These are phyloP conservation scores for Pichia cabralensis DNA, from an alignment of 805 yeast genomes.

Conservation along the genomic window DNA sequence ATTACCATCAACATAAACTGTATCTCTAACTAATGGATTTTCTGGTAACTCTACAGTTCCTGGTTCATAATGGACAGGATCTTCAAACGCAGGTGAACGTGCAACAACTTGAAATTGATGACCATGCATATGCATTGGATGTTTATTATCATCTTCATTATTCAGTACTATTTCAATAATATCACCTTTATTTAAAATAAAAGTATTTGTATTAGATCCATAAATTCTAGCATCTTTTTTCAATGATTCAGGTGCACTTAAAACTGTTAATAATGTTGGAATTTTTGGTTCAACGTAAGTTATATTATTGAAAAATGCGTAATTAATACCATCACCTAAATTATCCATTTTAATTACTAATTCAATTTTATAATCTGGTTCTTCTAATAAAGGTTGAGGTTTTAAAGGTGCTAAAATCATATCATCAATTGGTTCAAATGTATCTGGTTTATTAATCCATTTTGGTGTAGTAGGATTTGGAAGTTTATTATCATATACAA, in stretches of 20 bases:
- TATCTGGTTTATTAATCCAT: slow-evolving; percentile 17
- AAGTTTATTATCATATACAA: slow-evolving; percentile 37
- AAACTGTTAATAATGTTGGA: slow-evolving; percentile 57
- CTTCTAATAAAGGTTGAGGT: slow-evolving; percentile 35
- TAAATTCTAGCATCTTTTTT: slow-evolving; percentile 55
- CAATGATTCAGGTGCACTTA: slow-evolving; percentile 44
- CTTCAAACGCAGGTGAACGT: slow-evolving; percentile 50
- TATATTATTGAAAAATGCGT: slow-evolving; percentile 65
- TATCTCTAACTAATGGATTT: slow-evolving; percentile 60
- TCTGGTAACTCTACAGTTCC: slow-evolving; percentile 36
- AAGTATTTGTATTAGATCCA: slow-evolving; percentile 60
- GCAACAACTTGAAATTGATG: slow-evolving; percentile 74
- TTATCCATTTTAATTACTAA: slow-evolving; percentile 56
- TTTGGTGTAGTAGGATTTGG: slow-evolving; percentile 14
- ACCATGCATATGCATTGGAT: slow-evolving; percentile 96
- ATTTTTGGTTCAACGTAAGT: slow-evolving; percentile 59
- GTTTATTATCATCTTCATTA: slow-evolving; percentile 80
- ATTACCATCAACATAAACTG: slow-evolving; percentile 55
- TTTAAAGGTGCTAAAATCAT: slow-evolving; percentile 33
- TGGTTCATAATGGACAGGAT: slow-evolving; percentile 43
- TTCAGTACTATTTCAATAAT: slow-evolving; percentile 69
- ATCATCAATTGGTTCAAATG: slow-evolving; percentile 34
- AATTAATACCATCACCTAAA: slow-evolving; percentile 64
- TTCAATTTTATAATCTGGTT: slow-evolving; percentile 52
- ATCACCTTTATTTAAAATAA: slow-evolving; percentile 49